Conservation (phyloP, 2,329 filamentous ascomycete genomes). For the Colletotrichum lindemuthianum region DNA sequence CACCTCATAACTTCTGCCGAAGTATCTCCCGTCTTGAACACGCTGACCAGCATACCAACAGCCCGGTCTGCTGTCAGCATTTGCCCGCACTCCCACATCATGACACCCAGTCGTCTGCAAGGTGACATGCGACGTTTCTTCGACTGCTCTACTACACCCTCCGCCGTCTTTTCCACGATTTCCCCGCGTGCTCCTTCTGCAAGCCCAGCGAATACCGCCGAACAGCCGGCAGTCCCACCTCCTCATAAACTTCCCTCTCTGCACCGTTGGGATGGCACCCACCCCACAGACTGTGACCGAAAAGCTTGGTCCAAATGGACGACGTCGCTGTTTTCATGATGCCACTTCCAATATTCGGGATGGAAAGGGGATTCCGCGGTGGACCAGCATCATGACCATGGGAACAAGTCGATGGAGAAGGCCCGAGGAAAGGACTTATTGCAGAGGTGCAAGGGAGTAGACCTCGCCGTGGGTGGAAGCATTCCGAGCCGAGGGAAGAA, state of each 20-base stretch:
- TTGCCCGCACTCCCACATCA: conserved; percentile 28
- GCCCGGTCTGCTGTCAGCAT: conserved; percentile 2
- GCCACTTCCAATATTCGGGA: background rate
- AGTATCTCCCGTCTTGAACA: conserved; percentile 6
- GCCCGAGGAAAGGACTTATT: background rate
- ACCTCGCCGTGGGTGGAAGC: background rate
- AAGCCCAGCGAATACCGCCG: conserved; percentile 8
- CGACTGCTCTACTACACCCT: background rate
- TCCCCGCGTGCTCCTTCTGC: conserved; percentile 2
- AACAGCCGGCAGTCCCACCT: conserved; percentile 8
- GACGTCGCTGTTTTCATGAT: conserved; percentile 6
- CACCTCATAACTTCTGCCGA: conserved; percentile 6
- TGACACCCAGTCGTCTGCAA: conserved; percentile 3
- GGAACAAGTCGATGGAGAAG: background rate
- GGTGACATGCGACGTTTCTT: background rate
- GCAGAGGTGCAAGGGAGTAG: background rate
- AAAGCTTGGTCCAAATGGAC: conserved; percentile 4
- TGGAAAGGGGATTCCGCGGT: background rate
- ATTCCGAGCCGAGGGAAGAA: conserved; percentile 2
- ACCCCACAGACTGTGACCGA: conserved; percentile 8
- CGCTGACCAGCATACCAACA: background rate
- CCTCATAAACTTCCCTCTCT: background rate
- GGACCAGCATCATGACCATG: background rate
- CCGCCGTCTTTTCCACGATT: conserved; percentile 15
- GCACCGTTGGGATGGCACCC: conserved; percentile 14